phyloP scores from a whole-genome alignment of 2,329 filamentous ascomycete species.

The Colletotrichum chrysophilum region DNA sequence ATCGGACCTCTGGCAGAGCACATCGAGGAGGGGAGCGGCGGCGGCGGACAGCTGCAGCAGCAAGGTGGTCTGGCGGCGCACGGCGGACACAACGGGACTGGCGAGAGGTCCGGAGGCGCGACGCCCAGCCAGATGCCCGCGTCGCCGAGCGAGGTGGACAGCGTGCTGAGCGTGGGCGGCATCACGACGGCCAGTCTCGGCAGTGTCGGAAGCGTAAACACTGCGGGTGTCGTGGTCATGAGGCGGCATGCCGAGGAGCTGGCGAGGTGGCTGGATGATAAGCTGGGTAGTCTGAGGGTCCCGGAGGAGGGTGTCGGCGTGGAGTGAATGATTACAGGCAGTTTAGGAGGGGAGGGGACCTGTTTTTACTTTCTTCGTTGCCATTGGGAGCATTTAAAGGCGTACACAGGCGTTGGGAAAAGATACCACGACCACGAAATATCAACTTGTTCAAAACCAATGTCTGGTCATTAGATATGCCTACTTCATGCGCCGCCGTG shows the following conservation, averaged over 20 bases:
- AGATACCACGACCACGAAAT: conserved; percentile 21
- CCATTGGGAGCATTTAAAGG: neutral
- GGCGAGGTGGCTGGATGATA: conserved; percentile 64
- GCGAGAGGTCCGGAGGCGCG: conserved; percentile 31
- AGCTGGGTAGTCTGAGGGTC: conserved; percentile 57
- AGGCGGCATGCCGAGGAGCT: conserved; percentile 64
- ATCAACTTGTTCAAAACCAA: neutral
- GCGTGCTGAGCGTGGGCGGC: conserved; percentile 49
- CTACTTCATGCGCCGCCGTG: neutral
- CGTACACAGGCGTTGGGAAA: conserved; percentile 14
- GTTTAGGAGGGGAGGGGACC: too few relatives aligned
- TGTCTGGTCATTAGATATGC: neutral
- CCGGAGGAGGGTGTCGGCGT: conserved; percentile 56
- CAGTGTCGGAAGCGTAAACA: conserved; percentile 40
- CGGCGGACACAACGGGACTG: conserved; percentile 8
- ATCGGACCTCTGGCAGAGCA: conserved; percentile 51
- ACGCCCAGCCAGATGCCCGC: conserved; percentile 27
- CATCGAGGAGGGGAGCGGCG: conserved; percentile 15
- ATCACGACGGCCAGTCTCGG: conserved; percentile 47
- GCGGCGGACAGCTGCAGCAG: conserved; percentile 20
- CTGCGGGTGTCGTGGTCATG: conserved; percentile 55
- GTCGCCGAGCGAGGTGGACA: conserved; percentile 51
- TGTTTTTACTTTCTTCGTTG: neutral
- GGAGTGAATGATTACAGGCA: conserved; percentile 21
- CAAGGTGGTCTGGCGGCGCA: neutral